Evolutionary conservation across 2,329 filamentous ascomycete genomes (phyloP), one percentile per base, ranked within the genome.

Genomic region (Fusarium decemcellulare): DNA sequence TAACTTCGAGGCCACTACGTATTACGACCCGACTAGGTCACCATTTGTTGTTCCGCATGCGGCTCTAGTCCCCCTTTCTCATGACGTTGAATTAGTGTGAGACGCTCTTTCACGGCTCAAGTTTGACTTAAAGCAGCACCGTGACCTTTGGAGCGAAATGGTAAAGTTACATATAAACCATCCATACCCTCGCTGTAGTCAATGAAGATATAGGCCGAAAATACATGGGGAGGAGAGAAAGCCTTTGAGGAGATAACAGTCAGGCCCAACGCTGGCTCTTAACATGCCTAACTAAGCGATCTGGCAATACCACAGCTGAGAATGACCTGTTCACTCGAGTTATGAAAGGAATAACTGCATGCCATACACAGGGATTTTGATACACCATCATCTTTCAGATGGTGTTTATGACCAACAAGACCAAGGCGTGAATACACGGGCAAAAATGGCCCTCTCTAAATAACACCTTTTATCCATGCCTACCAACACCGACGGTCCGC

Each of bases 141-240:
- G 23, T 23, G 23, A 4, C 23, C 23, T 23, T 23, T 23, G 23
- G 9, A 67, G 68, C 29, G 69, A 65, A 63, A 70, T 23, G 68
- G 70, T 8, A 62, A 75, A 27, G 43, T 55, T 23, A 69, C 61
- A 36, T 61, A 59, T 2, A 54, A 68, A 15, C 73, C 71, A 12
- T 60, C 53, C 30, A 68, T 79, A 7, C 80, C 81, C 11, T 72
- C 79, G 5, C 60, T 82, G 32, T 79, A 78, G 23, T 71, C 78
- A 11, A 70, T 74, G 43, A 78, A 77, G 73, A 83, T 81, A 57
- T 83, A 81, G 81, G 81, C 81, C 10, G 81, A 82, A 62, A 79
- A 83, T 6, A 80, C 78, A 12, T 14, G 65, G 72, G 5, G 23
- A n/a, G 73, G 74, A 4, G 72, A 72, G 57, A 67, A 23, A 34